Evolutionary conservation across 495 filamentous ascomycete genomes (phyloP).

Genomic region (Daldinia concentrica): DNA sequence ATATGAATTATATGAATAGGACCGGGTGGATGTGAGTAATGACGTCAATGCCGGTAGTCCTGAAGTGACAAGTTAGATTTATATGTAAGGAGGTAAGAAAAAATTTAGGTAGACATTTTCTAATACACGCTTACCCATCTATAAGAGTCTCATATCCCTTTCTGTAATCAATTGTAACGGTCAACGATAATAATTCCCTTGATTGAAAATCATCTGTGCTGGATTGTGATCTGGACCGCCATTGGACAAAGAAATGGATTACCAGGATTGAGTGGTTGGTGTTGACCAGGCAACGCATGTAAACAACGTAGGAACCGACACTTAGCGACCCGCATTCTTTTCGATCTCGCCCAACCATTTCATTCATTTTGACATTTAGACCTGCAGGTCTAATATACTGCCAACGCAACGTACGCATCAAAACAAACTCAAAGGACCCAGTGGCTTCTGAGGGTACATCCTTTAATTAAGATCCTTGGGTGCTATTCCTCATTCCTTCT

Average conservation of each 20-base stretch:
- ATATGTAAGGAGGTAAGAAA: no score
- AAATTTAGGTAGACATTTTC: no score
- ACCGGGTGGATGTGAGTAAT: neutral
- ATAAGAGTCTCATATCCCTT: neutral
- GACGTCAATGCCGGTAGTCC: neutral
- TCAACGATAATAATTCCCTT: neutral
- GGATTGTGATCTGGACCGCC: constrained; percentile 15
- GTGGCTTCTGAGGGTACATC: neutral
- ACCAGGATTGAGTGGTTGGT: neutral
- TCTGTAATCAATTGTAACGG: neutral
- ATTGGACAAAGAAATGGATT: constrained; percentile 22
- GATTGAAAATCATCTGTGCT: neutral
- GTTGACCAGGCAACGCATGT: constrained; percentile 34
- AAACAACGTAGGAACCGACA: constrained; percentile 29
- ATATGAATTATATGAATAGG: neutral
- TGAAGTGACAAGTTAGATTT: neutral
- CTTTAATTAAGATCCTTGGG: constrained; percentile 1
- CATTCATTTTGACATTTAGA: constrained; percentile 26
- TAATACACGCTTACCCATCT: no score
- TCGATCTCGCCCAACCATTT: constrained; percentile 29
- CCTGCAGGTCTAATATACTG: constrained; percentile 30
- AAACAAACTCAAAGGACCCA: constrained; percentile 14
- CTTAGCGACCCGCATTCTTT: constrained; percentile 30
- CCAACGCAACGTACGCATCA: constrained; percentile 25
- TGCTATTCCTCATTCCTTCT: constrained; percentile 3